phyloP scores from a whole-genome alignment of 1,284 basidiomycete species.

The Ustilago sp. region DNA sequence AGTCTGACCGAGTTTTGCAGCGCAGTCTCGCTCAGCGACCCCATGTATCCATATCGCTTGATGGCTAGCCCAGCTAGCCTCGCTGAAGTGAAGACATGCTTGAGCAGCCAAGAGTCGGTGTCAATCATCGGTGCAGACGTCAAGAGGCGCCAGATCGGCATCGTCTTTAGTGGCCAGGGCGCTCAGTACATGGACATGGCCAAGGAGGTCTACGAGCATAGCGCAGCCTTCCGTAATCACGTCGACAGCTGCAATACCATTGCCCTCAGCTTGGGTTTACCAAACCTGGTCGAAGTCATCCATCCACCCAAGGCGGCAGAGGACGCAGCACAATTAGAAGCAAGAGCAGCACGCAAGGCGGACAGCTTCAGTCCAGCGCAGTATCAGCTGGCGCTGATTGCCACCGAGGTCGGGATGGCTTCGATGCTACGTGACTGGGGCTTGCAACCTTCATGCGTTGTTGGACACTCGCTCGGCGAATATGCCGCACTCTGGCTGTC shows the following conservation, averaged over 20 bases:
- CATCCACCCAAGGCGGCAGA: slow-evolving; percentile 7
- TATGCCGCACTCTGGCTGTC: slow-evolving; percentile 48
- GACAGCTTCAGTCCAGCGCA: slow-evolving; percentile 41
- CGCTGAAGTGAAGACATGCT: slow-evolving; percentile 21
- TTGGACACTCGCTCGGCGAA: slow-evolving; percentile 55
- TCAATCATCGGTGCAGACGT: not conserved
- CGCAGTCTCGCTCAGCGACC: slow-evolving; percentile 35
- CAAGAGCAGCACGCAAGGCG: slow-evolving; percentile 12
- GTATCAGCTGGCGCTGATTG: slow-evolving; percentile 49
- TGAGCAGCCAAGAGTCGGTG: slow-evolving; percentile 44
- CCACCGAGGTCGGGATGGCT: slow-evolving; percentile 35
- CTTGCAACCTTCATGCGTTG: slow-evolving; percentile 26
- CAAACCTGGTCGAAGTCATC: slow-evolving; percentile 38
- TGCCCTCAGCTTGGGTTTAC: slow-evolving; percentile 19
- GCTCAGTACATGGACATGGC: slow-evolving; percentile 53
- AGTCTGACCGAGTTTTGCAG: slow-evolving; percentile 46
- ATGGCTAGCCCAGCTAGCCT: slow-evolving; percentile 27
- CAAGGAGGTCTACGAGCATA: slow-evolving; percentile 33
- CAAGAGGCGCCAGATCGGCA: slow-evolving; percentile 11
- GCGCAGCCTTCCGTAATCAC: slow-evolving; percentile 28
- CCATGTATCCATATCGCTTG: slow-evolving; percentile 36
- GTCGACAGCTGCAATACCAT: slow-evolving; percentile 45
- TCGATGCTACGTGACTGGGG: slow-evolving; percentile 45
- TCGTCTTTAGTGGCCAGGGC: slow-evolving; percentile 54
- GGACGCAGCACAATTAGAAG: not conserved